Evolutionary conservation across 2,329 filamentous ascomycete species (phyloP), one percentile per base, ranked within the genome.

Genomic region (Clonostachys rosea): DNA sequence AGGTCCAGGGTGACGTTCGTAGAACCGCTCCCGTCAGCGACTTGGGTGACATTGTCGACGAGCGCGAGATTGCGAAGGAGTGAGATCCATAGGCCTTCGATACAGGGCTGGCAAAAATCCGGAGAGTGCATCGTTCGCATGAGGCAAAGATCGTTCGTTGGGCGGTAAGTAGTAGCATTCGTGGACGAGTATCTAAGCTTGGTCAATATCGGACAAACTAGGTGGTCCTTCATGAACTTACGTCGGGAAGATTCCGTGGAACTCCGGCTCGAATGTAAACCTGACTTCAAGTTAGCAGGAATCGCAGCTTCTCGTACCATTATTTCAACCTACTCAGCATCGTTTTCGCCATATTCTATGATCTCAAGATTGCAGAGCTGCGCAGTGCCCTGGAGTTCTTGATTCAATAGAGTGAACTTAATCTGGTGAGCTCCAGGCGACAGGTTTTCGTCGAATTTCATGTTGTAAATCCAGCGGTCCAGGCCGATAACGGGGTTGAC

Each of bases 321-420:
- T 4, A 10, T 9, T 10, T 9, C 9, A 30, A 51, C 57, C 55
- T 45, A 56, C 53, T 61, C 53, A 6, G 53, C 18, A 14, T 20
- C n/a, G 16, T 43, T 39, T 18, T 36, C 44, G 11, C 58, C 59
- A 34, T 62, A 62, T 40, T 62, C 59, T 4, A 62, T 17, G 4
- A 62, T 44, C 49, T 62, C 53, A 14, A 61, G 52, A 37, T 56
- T 62, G 43, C 59, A 61, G 7, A 62, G 56, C 51, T 62, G 59
- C 14, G 59, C 59, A 8, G 43, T 57, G 12, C 59, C 59, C 45
- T 62, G 36, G 10, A 58, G 50, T 40, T 58, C 53, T 20, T 54
- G 48, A 37, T 62, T 61, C 17, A 56, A 24, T 16, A 62, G 49
- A 24, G 56, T 57, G 44, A 57, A 55, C 18, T 45, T 50, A 10